phyloP scores from a whole-genome alignment of 2,329 filamentous ascomycete genomes.

The Akanthomyces dipterigenus region DNA sequence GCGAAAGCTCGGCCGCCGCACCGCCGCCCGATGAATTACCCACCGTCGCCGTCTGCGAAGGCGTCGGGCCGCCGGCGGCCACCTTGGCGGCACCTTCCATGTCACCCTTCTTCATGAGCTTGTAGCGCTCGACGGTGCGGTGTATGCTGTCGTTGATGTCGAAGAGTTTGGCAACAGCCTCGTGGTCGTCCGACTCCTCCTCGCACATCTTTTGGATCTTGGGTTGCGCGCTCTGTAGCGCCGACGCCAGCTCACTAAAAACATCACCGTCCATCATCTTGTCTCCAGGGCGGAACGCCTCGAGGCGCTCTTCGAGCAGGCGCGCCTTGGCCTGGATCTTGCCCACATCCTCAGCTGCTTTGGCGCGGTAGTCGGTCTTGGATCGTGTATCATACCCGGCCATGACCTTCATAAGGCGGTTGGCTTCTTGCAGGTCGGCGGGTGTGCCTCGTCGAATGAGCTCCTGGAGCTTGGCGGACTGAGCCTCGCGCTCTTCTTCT shows the following conservation, averaged over 20 bases:
- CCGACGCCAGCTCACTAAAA: conserved; percentile 77
- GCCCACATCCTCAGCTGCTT: conserved; percentile 89
- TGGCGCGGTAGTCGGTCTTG: conserved; percentile 96
- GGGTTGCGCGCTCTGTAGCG: conserved; percentile 87
- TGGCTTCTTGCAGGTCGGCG: conserved; percentile 92
- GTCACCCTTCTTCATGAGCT: conserved; percentile 92
- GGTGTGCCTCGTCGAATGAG: conserved; percentile 87
- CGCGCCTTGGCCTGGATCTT: conserved; percentile 95
- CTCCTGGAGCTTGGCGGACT: conserved; percentile 97
- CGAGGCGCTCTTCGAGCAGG: conserved; percentile 85
- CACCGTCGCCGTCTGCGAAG: conserved; percentile 52
- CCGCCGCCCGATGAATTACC: conserved; percentile 18
- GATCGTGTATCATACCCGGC: conserved; percentile 91
- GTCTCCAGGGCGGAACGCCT: conserved; percentile 75
- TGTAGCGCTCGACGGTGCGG: conserved; percentile 90
- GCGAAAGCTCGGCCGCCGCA: conserved; percentile 66
- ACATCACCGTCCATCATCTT: conserved; percentile 63
- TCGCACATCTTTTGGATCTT: conserved; percentile 99
- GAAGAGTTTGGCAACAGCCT: conserved; percentile 88
- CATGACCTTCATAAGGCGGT: conserved; percentile 98
- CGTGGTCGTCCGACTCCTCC: conserved; percentile 93
- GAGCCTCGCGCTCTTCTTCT: conserved; percentile 87
- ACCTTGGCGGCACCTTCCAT: conserved; percentile 76
- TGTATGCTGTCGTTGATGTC: conserved; percentile 99
- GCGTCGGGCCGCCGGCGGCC: conserved; percentile 62